Evolutionary conservation across 2,329 filamentous ascomycete species (phyloP).

Genomic region (Colletotrichum orchidophilum): DNA sequence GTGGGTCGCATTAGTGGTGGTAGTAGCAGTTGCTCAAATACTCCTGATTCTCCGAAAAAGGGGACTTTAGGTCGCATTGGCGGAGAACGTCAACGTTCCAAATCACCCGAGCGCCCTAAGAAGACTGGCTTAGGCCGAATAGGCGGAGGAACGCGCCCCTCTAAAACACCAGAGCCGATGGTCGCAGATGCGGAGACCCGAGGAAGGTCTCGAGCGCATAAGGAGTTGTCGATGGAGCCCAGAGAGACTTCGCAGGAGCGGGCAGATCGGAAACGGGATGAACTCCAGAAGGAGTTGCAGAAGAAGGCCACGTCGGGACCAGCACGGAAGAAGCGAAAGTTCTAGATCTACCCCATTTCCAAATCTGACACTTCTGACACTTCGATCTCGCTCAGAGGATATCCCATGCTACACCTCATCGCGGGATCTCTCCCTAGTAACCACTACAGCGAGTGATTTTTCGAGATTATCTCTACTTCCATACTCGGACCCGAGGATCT

Average conservation of each 20-base stretch:
- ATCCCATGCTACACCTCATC: neutral
- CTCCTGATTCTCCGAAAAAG: constrained; percentile 37
- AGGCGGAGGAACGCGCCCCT: constrained; percentile 35
- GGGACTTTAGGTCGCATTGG: constrained; percentile 54
- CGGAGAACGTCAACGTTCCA: constrained; percentile 36
- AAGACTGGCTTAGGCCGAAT: constrained; percentile 46
- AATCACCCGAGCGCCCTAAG: constrained; percentile 21
- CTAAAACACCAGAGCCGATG: constrained; percentile 12
- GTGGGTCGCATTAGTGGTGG: neutral
- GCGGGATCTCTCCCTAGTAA: neutral
- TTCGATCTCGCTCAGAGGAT: neutral
- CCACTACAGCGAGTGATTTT: neutral
- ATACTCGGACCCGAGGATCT: neutral
- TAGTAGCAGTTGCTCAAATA: neutral
- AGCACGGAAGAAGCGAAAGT: constrained; percentile 65
- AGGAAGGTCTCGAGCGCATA: constrained; percentile 33
- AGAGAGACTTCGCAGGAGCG: constrained; percentile 56
- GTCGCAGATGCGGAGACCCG: neutral
- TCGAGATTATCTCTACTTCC: neutral
- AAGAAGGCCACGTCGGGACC: constrained; percentile 59
- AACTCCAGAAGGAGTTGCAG: constrained; percentile 61
- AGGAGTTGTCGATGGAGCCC: constrained; percentile 41
- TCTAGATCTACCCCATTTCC: constrained; percentile 45
- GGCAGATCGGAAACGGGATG: constrained; percentile 60
- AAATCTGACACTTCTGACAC: neutral